A percentile compares a stretch with the other conserved stretches of the same genome.
Conservation (phyloP, 2,329 filamentous ascomycete species). For the Penicillium verrucosum region DNA sequence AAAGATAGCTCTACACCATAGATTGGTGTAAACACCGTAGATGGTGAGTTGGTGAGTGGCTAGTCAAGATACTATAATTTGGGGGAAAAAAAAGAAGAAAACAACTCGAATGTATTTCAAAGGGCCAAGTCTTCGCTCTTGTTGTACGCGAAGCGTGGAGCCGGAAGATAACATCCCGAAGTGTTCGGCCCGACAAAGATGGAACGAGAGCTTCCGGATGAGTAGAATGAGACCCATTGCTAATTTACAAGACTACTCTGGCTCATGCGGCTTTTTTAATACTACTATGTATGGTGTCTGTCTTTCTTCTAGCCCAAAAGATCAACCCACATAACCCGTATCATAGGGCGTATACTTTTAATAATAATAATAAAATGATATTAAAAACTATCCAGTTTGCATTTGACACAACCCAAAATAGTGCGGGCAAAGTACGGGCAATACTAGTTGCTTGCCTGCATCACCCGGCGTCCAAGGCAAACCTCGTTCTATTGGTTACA, state of each 20-base stretch:
- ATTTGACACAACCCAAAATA: not conserved
- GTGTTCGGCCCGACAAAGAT: not conserved
- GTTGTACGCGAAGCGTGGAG: not conserved
- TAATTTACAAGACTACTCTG: not conserved
- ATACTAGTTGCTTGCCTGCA: not conserved
- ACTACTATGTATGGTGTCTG: not conserved
- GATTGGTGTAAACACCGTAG: not conserved
- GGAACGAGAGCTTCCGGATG: not conserved
- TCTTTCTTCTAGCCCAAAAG: not conserved
- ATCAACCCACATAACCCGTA: not conserved
- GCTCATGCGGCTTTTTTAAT: no score
- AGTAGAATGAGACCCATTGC: not conserved
- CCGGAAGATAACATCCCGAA: slow-evolving; percentile 5
- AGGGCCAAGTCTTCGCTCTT: not conserved
- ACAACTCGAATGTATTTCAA: no score
- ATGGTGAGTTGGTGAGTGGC: not conserved
- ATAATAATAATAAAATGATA: not conserved
- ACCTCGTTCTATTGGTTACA: not conserved
- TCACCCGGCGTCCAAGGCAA: not conserved
- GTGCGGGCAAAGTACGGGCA: not conserved
- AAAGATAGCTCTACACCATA: no score
- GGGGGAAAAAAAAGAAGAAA: no score
- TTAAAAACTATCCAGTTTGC: not conserved
- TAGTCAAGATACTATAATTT: not conserved
- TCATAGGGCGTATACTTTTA: not conserved